These are phyloP conservation scores for Podila epigama DNA, from an alignment of 192 early-diverging fungal species.

Conservation along the genomic window DNA sequence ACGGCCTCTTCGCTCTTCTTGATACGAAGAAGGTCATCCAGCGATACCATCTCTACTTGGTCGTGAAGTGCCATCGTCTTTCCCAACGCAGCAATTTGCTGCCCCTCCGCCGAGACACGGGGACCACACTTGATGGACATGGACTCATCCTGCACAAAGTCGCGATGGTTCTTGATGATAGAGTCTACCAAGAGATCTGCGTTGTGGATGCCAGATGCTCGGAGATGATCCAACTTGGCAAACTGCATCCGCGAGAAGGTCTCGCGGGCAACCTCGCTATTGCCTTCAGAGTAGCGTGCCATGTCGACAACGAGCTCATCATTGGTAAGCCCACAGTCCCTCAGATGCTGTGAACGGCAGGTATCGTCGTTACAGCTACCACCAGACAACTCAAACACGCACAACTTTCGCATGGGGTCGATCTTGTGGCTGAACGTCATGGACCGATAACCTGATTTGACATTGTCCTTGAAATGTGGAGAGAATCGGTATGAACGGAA, in stretches of 20 bases:
- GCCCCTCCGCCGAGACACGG: constrained; percentile 5
- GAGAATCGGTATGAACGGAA: constrained; percentile 42
- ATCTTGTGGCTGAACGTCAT: constrained; percentile 41
- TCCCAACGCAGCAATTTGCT: not conserved
- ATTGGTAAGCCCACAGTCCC: constrained; percentile 27
- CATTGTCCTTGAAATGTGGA: not conserved
- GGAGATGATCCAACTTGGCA: constrained; percentile 34
- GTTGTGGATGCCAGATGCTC: constrained; percentile 40
- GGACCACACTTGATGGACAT: constrained; percentile 26
- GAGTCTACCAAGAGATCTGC: constrained; percentile 24
- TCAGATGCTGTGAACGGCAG: constrained; percentile 33
- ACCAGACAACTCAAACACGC: constrained; percentile 39
- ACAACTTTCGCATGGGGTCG: constrained; percentile 32
- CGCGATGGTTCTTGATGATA: constrained; percentile 31
- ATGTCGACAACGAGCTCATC: constrained; percentile 39
- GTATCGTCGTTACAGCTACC: constrained; percentile 41
- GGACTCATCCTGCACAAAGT: constrained; percentile 14
- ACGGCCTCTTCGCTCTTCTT: not conserved
- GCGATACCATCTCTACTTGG: not conserved
- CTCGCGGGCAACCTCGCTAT: constrained; percentile 3
- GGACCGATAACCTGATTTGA: constrained; percentile 19
- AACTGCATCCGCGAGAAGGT: constrained; percentile 27
- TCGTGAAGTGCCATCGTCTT: not conserved
- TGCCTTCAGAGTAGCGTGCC: constrained; percentile 44
- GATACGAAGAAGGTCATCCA: not conserved